Evolutionary conservation across 73 alveolate genomes (phyloP).

Genomic region (Tetrahymena thermophila): DNA sequence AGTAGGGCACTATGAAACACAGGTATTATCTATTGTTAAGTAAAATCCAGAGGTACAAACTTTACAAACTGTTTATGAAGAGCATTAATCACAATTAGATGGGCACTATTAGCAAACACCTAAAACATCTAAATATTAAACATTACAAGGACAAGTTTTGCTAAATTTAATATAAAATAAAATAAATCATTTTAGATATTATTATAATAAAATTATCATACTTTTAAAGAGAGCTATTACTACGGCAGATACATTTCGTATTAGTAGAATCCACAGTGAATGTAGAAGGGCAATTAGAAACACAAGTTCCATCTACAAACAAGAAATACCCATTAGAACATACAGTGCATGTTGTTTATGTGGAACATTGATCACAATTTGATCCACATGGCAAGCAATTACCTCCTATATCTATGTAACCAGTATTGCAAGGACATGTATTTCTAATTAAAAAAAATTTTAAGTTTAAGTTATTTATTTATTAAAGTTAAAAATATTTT

Average conservation of each 20-base stretch:
- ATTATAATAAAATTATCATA: no score
- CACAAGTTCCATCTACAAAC: not conserved
- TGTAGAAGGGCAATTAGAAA: not conserved
- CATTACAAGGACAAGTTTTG: not conserved
- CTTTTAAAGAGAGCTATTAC: not conserved
- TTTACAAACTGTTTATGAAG: not conserved
- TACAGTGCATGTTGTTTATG: not conserved
- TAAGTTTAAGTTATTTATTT: no score
- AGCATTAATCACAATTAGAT: not conserved
- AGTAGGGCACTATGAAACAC: not conserved
- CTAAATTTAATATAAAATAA: not conserved
- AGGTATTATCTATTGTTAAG: not conserved
- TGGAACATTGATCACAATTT: not conserved
- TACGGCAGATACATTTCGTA: not conserved
- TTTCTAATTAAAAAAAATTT: no score
- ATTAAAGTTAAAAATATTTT: no score
- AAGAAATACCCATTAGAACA: not conserved
- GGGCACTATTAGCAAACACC: not conserved
- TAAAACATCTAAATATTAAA: not conserved
- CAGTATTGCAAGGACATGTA: no score
- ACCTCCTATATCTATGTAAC: not conserved
- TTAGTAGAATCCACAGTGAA: no score
- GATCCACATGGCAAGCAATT: not conserved
- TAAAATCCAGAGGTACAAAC: not conserved
- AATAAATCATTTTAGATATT: no score